phyloP scores from a whole-genome alignment of 2,329 filamentous ascomycete species.

The Phialophora chinensis region DNA sequence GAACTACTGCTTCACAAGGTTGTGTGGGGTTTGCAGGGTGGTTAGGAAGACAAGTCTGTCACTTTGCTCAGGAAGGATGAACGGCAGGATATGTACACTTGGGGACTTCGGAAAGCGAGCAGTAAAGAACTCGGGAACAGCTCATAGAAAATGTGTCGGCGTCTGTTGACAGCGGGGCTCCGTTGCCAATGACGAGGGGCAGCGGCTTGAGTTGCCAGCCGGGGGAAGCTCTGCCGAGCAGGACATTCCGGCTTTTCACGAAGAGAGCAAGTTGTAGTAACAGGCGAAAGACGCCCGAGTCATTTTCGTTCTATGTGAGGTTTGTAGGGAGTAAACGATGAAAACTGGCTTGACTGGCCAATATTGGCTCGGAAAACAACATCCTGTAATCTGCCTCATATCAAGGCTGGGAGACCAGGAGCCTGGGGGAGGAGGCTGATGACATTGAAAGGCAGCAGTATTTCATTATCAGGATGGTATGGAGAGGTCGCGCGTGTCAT shows the following conservation, averaged over 20 bases:
- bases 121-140: background rate
- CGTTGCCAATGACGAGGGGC: conserved; percentile 28
- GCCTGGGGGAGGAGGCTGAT: background rate
- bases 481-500: background rate
- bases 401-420: background rate
- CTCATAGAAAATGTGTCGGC: conserved; percentile 7
- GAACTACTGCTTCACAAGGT: background rate
- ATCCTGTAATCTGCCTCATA: background rate
- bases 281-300: background rate
- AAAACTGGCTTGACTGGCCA: background rate
- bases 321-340: background rate
- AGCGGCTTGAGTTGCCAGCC: background rate
- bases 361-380: background rate
- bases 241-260: conserved; percentile 22
- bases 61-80: background rate
- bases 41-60: background rate
- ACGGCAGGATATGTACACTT: background rate
- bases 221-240: conserved; percentile 29
- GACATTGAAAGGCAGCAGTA: background rate
- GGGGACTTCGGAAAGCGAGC: background rate
- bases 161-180: conserved; percentile 32
- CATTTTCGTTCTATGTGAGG: conserved; percentile 12
- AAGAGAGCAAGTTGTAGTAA: background rate
- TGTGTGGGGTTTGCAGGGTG: background rate
- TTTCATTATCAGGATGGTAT: background rate